A percentile compares a stretch with the other conserved stretches of the same genome.
These are phyloP conservation scores for Pestalotiopsis sp. DNA, from an alignment of 2,329 filamentous ascomycete species.

Conservation along the genomic window DNA sequence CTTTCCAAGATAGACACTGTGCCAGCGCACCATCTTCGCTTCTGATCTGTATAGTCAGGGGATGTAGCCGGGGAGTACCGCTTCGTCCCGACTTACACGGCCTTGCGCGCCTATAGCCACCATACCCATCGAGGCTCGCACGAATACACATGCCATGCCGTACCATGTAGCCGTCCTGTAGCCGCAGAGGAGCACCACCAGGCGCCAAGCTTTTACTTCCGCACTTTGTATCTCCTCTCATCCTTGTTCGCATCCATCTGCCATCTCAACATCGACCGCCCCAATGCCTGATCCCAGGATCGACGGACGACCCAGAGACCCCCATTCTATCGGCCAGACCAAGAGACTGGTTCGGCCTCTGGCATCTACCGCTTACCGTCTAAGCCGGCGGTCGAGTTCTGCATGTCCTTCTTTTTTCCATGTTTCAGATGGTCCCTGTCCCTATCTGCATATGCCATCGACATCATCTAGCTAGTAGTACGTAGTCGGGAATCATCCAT, in stretches of 20 bases:
- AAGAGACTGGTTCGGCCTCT: slow-evolving; percentile 20
- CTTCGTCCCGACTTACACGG: slow-evolving; percentile 4
- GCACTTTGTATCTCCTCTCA: slow-evolving; percentile 1
- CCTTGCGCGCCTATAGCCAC: slow-evolving; percentile 2
- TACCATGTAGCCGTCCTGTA: background rate
- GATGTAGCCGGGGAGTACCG: background rate
- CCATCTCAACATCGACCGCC: slow-evolving; percentile 14
- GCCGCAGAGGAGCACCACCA: background rate
- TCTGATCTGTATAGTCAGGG: background rate
- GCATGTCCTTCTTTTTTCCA: slow-evolving; percentile 27
- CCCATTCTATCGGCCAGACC: slow-evolving; percentile 16
- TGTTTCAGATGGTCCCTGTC: slow-evolving; percentile 32
- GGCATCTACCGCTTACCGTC: slow-evolving; percentile 22
- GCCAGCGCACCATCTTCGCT: background rate
- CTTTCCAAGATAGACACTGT: background rate
- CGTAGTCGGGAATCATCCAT: slow-evolving; percentile 3
- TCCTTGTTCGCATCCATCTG: background rate
- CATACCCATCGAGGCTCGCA: slow-evolving; percentile 5
- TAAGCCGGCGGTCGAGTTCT: slow-evolving; percentile 20
- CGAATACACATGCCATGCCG: background rate
- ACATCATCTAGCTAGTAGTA: slow-evolving; percentile 11
- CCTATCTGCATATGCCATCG: slow-evolving; percentile 15
- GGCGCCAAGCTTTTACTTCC: slow-evolving; percentile 9
- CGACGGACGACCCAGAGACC: background rate
- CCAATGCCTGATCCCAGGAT: slow-evolving; percentile 22